Evolutionary conservation across 1,284 basidiomycete species (phyloP).

Genomic region (Ganoderma multipileum): DNA sequence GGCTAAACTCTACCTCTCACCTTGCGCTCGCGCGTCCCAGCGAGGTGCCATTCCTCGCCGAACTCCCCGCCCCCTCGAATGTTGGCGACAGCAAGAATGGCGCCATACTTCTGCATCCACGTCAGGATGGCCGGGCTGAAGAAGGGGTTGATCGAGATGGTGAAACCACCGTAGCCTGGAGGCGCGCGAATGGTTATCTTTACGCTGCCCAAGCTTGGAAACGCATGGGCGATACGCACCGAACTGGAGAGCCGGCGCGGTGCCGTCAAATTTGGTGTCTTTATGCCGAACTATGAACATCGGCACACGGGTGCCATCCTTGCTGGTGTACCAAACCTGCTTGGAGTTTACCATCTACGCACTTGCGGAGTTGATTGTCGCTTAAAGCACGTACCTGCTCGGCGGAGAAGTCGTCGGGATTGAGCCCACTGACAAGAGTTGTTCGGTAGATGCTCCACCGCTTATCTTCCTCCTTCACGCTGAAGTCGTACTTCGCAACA

Average conservation of each 20-base stretch:
- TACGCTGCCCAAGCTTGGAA: background rate
- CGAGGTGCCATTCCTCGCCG: slow-evolving; percentile 83
- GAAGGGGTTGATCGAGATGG: slow-evolving; percentile 73
- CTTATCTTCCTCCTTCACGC: slow-evolving; percentile 49
- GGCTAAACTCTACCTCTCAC: slow-evolving; percentile 41
- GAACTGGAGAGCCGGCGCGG: slow-evolving; percentile 82
- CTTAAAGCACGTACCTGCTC: slow-evolving; percentile 57
- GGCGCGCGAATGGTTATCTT: slow-evolving; percentile 8
- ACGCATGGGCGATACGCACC: slow-evolving; percentile 50
- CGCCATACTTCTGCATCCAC: slow-evolving; percentile 78
- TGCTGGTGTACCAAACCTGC: slow-evolving; percentile 78
- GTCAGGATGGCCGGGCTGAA: slow-evolving; percentile 81
- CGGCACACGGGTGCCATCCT: slow-evolving; percentile 84
- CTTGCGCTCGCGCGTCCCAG: slow-evolving; percentile 75
- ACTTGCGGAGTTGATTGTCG: too few species aligned
- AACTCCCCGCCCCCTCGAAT: slow-evolving; percentile 88
- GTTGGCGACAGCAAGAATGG: slow-evolving; percentile 76
- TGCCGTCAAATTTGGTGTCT: slow-evolving; percentile 75
- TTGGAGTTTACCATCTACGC: background rate
- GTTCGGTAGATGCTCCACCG: slow-evolving; percentile 67
- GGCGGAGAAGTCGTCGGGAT: slow-evolving; percentile 74
- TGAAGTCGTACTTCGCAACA: slow-evolving; percentile 69
- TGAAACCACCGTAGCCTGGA: slow-evolving; percentile 78
- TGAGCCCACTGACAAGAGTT: slow-evolving; percentile 70
- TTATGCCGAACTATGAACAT: slow-evolving; percentile 90